These are phyloP conservation scores for Serendipita vermifera DNA, from an alignment of 768 basidiomycete genomes.

Conservation along the genomic window DNA sequence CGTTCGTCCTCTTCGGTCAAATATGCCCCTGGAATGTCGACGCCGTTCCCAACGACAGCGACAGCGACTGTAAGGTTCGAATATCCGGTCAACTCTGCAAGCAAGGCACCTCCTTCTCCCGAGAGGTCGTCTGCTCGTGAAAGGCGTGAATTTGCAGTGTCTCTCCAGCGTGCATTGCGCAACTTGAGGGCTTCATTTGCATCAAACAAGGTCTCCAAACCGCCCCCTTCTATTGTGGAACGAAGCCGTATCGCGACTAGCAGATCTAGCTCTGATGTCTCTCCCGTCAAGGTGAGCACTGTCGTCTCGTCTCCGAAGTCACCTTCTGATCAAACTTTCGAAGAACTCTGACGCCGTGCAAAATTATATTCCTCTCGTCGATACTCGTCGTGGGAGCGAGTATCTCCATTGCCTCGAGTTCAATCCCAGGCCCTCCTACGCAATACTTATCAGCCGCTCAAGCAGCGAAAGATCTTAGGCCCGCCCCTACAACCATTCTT, in stretches of 20 bases:
- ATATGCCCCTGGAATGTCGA: not conserved
- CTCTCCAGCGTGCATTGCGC: not conserved
- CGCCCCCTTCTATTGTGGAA: not conserved
- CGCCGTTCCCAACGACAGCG: not conserved
- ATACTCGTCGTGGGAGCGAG: too few relatives aligned
- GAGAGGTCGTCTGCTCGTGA: not conserved
- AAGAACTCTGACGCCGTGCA: not conserved
- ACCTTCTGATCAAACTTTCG: not conserved
- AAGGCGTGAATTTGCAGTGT: not conserved
- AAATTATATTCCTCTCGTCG: not conserved
- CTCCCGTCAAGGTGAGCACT: not conserved
- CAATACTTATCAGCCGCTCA: too few relatives aligned
- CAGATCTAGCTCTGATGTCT: not conserved
- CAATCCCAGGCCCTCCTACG: too few relatives aligned
- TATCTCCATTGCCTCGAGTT: too few relatives aligned
- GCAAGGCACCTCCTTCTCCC: not conserved
- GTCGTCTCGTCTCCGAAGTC: not conserved
- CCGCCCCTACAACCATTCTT: too few relatives aligned
- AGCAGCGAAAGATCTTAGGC: too few relatives aligned
- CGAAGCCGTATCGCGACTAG: not conserved
- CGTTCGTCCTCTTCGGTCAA: too few relatives aligned
- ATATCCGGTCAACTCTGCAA: not conserved
- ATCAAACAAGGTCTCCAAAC: not conserved
- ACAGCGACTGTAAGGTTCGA: not conserved
- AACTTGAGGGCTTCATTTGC: not conserved